These are phyloP conservation scores for Candida lessepsii DNA, from an alignment of 805 yeast species.

Conservation along the genomic window DNA sequence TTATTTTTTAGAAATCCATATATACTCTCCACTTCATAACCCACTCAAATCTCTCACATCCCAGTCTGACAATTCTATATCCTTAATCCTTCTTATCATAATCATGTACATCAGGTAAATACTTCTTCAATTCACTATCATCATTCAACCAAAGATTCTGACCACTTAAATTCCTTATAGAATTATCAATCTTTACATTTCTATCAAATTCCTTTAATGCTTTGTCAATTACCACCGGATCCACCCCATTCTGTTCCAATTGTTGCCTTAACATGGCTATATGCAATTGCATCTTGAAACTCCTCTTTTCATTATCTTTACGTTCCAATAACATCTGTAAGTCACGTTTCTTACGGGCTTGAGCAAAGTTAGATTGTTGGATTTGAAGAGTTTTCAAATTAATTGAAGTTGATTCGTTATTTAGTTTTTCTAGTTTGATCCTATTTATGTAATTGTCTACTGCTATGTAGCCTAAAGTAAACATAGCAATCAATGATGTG, in stretches of 20 bases:
- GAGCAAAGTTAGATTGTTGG: slow-evolving; percentile 49
- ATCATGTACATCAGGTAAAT: slow-evolving; percentile 60
- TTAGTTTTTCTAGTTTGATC: slow-evolving; percentile 33
- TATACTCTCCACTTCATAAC: no score
- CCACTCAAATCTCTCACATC: background rate
- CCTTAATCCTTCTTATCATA: slow-evolving; percentile 42
- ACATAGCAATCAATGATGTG: slow-evolving; percentile 41
- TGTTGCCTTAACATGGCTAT: slow-evolving; percentile 65
- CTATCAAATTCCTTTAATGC: slow-evolving; percentile 57
- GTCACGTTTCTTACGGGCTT: slow-evolving; percentile 52
- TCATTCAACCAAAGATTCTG: slow-evolving; percentile 61
- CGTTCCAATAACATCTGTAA: slow-evolving; percentile 53
- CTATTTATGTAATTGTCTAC: slow-evolving; percentile 49
- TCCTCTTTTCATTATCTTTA: slow-evolving; percentile 44
- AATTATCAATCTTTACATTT: slow-evolving; percentile 55
- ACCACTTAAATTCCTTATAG: slow-evolving; percentile 55
- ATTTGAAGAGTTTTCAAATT: slow-evolving; percentile 37
- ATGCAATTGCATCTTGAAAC: slow-evolving; percentile 63
- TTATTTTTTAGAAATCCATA: no score
- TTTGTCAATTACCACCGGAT: slow-evolving; percentile 55
- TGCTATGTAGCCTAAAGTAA: slow-evolving; percentile 48
- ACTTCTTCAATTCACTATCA: slow-evolving; percentile 45
- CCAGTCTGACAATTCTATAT: slow-evolving; percentile 4
- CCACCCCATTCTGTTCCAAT: slow-evolving; percentile 51
- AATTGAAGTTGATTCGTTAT: slow-evolving; percentile 35